A percentile compares a stretch with the other conserved stretches of the same genome.
Conservation (phyloP, 78 protist species). For the Dictyostelium brefeldianum region DNA sequence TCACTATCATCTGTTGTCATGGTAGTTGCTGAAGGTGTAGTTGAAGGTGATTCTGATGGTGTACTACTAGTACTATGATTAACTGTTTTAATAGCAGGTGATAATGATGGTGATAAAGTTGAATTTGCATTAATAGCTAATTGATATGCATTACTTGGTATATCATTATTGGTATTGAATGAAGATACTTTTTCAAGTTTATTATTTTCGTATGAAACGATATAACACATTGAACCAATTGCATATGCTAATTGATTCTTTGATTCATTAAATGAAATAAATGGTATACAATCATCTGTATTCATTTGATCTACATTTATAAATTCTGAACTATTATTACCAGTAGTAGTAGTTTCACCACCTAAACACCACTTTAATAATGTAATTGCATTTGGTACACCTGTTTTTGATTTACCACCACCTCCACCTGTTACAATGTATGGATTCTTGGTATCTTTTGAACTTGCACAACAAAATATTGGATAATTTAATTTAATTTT, state of each 20-base stretch:
- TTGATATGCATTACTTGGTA: constrained; percentile 3
- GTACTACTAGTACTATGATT: not conserved
- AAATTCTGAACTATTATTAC: not conserved
- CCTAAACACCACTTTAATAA: constrained; percentile 33
- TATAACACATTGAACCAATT: not conserved
- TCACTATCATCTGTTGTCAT: constrained; percentile 2
- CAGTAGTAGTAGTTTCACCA: not conserved
- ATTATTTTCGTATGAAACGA: not conserved
- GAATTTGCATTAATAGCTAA: not conserved
- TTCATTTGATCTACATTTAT: not conserved
- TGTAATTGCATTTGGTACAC: constrained; percentile 52
- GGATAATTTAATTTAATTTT: constrained; percentile 23
- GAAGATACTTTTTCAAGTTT: not conserved
- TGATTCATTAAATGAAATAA: constrained; percentile 5
- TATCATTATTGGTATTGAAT: not conserved
- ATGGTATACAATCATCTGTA: constrained; percentile 35
- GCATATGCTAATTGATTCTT: constrained; percentile 22
- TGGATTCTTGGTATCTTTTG: not conserved
- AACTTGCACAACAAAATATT: constrained; percentile 36
- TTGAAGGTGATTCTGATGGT: not conserved
- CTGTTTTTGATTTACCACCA: constrained; percentile 63
- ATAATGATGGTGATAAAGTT: not conserved
- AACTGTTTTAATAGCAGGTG: not conserved
- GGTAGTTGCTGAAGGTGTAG: not conserved
- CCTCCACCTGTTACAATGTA: constrained; percentile 68